These are phyloP conservation scores for Apiospora hydei DNA, from an alignment of 2,329 filamentous ascomycete genomes.

Conservation along the genomic window DNA sequence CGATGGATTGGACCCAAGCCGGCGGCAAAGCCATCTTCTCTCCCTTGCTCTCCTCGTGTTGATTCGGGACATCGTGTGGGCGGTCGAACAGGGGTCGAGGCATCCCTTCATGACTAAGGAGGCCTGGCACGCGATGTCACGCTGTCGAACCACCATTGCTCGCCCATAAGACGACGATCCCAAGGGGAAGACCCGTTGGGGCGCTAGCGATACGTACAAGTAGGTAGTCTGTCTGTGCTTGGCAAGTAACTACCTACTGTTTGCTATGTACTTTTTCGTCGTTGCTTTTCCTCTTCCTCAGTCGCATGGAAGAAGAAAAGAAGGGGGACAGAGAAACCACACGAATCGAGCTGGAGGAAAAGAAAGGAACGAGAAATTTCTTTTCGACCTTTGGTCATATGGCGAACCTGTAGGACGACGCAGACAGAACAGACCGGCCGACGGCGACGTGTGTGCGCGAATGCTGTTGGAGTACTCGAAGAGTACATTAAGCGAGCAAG, in stretches of 20 bases:
- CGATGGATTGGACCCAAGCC: conserved; percentile 28
- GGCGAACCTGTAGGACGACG: background rate
- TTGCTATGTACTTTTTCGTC: background rate
- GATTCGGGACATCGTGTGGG: background rate
- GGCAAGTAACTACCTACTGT: background rate
- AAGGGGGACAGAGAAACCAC: background rate
- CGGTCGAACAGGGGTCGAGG: background rate
- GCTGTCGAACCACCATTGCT: conserved; percentile 13
- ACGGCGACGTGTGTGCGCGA: background rate
- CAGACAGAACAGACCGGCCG: background rate
- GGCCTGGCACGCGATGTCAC: conserved; percentile 4
- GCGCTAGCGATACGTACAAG: conserved; percentile 3
- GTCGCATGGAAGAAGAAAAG: background rate
- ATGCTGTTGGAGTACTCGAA: background rate
- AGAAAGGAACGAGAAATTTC: background rate
- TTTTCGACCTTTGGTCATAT: background rate
- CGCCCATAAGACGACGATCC: conserved; percentile 10
- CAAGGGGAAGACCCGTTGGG: background rate
- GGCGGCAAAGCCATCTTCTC: background rate
- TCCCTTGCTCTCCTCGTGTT: background rate
- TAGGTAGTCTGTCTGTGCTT: background rate
- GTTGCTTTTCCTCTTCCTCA: background rate
- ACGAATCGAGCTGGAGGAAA: background rate
- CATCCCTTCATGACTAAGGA: conserved; percentile 11
- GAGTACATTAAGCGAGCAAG: background rate